Evolutionary conservation across 441 rosid species (phyloP).

Genomic region (Rhodomyrtus psidioides): DNA sequence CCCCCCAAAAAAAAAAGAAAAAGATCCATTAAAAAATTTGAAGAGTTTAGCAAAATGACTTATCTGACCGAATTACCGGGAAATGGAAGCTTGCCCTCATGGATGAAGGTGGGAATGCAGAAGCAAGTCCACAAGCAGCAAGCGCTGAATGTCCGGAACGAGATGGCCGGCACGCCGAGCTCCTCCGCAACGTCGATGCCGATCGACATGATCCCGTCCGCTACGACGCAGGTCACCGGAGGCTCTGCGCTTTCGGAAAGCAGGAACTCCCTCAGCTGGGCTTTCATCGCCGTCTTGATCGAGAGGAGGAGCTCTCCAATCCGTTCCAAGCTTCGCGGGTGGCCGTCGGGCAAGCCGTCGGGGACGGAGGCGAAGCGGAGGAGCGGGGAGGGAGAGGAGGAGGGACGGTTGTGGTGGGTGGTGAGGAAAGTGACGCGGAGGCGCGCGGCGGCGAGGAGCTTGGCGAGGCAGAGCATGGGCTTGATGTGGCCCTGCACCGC

Average conservation of each 20-base stretch:
- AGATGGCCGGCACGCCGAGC: conserved; percentile 9
- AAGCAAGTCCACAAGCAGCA: conserved; percentile 16
- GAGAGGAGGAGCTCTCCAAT: not conserved
- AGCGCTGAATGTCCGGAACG: conserved; percentile 22
- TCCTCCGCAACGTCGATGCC: conserved; percentile 24
- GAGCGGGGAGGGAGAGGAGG: not conserved
- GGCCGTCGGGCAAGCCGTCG: conserved; percentile 16
- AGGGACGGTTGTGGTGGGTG: not conserved
- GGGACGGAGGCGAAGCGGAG: conserved; percentile 17
- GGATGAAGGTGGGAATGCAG: conserved; percentile 12
- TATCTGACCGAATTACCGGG: not conserved
- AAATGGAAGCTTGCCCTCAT: conserved; percentile 19
- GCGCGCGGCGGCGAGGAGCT: not conserved
- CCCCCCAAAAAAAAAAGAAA: too few relatives aligned
- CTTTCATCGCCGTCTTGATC: not conserved
- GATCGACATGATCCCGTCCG: conserved; percentile 28
- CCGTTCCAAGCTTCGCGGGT: not conserved
- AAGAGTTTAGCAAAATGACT: not conserved
- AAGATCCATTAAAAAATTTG: too few relatives aligned
- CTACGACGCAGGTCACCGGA: conserved; percentile 17
- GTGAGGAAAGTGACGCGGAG: not conserved
- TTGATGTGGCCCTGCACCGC: not conserved
- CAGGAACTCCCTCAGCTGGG: not conserved
- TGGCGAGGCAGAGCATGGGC: not conserved
- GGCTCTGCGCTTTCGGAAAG: not conserved